phyloP scores from a whole-genome alignment of 352 stramenopile species.

The Pythium rishiriense region DNA sequence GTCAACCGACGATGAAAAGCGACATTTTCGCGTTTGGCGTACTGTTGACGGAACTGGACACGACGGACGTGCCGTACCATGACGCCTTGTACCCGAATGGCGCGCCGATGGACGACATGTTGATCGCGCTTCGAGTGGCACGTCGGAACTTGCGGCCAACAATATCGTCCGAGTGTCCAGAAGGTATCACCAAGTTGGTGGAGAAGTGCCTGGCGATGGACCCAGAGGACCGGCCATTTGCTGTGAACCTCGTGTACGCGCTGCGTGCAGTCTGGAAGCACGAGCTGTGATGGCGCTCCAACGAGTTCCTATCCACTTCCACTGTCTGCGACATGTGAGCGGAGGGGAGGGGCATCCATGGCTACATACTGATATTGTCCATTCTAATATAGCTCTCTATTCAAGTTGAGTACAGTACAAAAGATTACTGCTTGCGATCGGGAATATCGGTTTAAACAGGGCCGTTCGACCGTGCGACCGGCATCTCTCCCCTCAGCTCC shows the following conservation, averaged over 20 bases:
- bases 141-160: not conserved
- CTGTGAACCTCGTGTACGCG: not conserved
- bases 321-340: not conserved
- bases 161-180: not conserved
- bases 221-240: not conserved
- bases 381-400: not conserved
- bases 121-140: slow-evolving; percentile 32
- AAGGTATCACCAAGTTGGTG: not conserved
- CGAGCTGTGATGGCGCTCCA: not conserved
- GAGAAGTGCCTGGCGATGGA: not conserved
- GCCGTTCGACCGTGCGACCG: not conserved
- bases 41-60: not conserved
- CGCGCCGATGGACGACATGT: slow-evolving; percentile 66
- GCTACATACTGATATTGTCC: not conserved
- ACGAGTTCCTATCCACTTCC: too few species aligned
- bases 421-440: not conserved
- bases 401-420: not conserved
- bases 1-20: not conserved
- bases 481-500: not conserved
- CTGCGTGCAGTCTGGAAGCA: not conserved
- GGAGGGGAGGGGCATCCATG: not conserved
- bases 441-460: not conserved
- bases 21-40: not conserved
- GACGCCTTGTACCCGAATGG: slow-evolving; percentile 55
- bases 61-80: slow-evolving; percentile 34